A percentile compares a stretch with the other conserved stretches of the same genome.
These are phyloP conservation scores for Annulohypoxylon bovei DNA, from an alignment of 495 filamentous ascomycete species.

Conservation along the genomic window DNA sequence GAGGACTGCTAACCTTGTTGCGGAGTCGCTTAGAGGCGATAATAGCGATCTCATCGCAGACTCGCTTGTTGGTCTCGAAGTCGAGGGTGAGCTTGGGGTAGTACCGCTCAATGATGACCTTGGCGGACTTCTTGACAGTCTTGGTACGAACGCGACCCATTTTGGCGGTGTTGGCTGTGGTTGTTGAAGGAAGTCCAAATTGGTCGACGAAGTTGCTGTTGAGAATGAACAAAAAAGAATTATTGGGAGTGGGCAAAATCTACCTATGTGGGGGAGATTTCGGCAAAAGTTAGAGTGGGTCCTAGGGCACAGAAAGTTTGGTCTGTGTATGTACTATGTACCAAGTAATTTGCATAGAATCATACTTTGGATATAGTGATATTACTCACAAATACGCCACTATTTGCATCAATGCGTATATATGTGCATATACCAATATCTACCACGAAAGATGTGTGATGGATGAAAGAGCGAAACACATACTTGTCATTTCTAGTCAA, in stretches of 20 bases:
- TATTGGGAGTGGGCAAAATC: slow-evolving; percentile 41
- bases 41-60: slow-evolving; percentile 99
- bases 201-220: slow-evolving; percentile 14
- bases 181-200: slow-evolving; percentile 33
- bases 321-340: background rate
- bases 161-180: slow-evolving; percentile 68
- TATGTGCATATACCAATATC: too few species aligned
- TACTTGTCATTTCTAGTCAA: background rate
- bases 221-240: slow-evolving; percentile 22
- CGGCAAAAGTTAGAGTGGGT: slow-evolving; percentile 41
- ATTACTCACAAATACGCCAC: background rate
- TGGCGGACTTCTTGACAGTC: slow-evolving; percentile 99
- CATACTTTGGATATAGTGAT: background rate
- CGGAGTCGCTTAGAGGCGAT: slow-evolving; percentile 97
- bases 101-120: slow-evolving; percentile 99
- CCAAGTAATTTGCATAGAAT: too few species aligned
- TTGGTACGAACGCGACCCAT: slow-evolving; percentile 98
- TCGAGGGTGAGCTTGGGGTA: slow-evolving; percentile 98
- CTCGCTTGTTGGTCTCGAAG: slow-evolving; percentile 99
- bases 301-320: slow-evolving; percentile 38
- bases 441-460: background rate
- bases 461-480: background rate
- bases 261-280: slow-evolving; percentile 46
- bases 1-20: slow-evolving; percentile 79
- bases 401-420: too few species aligned